Evolutionary conservation across 306 rosid species (phyloP).

Genomic region (Cicer pinnatifidum): DNA sequence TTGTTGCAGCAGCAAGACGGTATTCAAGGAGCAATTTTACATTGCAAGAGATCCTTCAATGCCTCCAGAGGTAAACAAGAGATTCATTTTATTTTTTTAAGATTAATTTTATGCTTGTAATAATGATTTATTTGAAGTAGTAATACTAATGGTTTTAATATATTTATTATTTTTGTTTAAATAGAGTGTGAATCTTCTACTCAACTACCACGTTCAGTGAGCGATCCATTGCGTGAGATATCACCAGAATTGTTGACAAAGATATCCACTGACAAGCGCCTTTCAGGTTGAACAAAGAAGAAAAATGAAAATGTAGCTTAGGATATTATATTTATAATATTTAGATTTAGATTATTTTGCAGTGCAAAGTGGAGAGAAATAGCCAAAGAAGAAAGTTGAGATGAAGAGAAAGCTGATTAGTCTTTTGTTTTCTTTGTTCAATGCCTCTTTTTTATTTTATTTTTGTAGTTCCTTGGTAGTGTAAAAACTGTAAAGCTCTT

Average conservation of each 20-base stretch:
- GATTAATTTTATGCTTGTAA: not conserved
- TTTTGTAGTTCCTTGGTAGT: constrained; percentile 21
- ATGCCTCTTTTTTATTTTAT: constrained; percentile 24
- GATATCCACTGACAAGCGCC: constrained; percentile 47
- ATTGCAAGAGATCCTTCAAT: constrained; percentile 94
- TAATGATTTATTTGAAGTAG: not conserved
- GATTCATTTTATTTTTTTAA: not conserved
- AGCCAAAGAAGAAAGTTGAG: constrained; percentile 32
- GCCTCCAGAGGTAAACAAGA: constrained; percentile 66
- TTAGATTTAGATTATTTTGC: constrained; percentile 30
- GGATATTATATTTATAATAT: not conserved
- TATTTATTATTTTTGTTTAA: not conserved
- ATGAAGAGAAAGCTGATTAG: constrained; percentile 37
- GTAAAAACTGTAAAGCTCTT: constrained; percentile 56
- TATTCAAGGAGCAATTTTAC: constrained; percentile 94
- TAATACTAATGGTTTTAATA: not conserved
- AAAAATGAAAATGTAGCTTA: not conserved
- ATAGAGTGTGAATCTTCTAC: constrained; percentile 65
- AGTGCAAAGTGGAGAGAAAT: constrained; percentile 20
- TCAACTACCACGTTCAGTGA: constrained; percentile 61
- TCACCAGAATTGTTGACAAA: constrained; percentile 46
- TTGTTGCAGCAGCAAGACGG: constrained; percentile 94
- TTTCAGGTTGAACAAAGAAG: constrained; percentile 28
- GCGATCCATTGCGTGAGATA: constrained; percentile 61
- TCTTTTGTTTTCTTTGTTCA: constrained; percentile 33